Percentiles rank a stretch among this genome's conserved stretches.
phyloP scores from a whole-genome alignment of 495 filamentous ascomycete genomes.

The Penicillium herquei region DNA sequence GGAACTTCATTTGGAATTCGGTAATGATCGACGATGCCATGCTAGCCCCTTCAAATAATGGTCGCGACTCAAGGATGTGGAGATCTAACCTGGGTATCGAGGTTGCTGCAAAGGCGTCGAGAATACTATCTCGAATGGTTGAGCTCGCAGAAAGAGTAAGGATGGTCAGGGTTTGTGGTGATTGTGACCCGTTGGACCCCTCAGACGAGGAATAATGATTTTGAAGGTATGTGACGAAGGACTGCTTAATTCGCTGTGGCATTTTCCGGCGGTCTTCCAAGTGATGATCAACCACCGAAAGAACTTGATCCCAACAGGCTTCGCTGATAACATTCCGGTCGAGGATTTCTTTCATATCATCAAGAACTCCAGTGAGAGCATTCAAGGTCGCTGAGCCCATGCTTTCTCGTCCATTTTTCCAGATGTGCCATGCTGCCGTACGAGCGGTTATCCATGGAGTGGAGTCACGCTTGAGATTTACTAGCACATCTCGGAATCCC shows the following conservation, averaged over 20 bases:
- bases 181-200: not conserved
- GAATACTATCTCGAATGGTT: slow-evolving; percentile 50
- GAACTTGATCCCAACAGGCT: slow-evolving; percentile 20
- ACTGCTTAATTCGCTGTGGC: slow-evolving; percentile 25
- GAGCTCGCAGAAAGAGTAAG: slow-evolving; percentile 61
- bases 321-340: slow-evolving; percentile 19
- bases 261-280: slow-evolving; percentile 28
- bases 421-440: slow-evolving; percentile 62
- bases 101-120: slow-evolving; percentile 26
- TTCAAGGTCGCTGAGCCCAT: slow-evolving; percentile 61
- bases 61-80: slow-evolving; percentile 63
- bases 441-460: slow-evolving; percentile 56
- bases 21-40: slow-evolving; percentile 49
- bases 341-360: slow-evolving; percentile 29
- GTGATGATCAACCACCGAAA: slow-evolving; percentile 29
- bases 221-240: slow-evolving; percentile 37
- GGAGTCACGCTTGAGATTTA: slow-evolving; percentile 13
- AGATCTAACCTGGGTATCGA: slow-evolving; percentile 46
- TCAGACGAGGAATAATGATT: slow-evolving; percentile 22
- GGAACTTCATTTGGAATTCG: slow-evolving; percentile 22
- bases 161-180: slow-evolving; percentile 37
- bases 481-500: slow-evolving; percentile 43
- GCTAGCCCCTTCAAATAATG: slow-evolving; percentile 61
- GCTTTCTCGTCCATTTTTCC: slow-evolving; percentile 60
- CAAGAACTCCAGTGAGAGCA: slow-evolving; percentile 46